Evolutionary conservation across 176 grass and related monocot species (phyloP).

Genomic region (Triticum aestivum): DNA sequence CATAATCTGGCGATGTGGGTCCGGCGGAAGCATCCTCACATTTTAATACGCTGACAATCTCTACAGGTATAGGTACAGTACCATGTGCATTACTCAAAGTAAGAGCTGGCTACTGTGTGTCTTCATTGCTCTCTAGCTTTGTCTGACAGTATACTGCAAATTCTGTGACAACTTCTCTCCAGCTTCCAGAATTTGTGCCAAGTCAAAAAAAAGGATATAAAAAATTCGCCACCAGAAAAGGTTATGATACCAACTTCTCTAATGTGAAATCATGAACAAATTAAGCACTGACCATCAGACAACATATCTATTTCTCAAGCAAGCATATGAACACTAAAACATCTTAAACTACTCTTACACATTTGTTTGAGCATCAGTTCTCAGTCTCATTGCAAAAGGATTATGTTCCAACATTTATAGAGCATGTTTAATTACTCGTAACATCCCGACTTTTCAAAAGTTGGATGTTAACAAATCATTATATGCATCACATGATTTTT

Average conservation of each 20-base stretch:
- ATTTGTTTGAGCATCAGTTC: background rate
- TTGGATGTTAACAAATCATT: too few species aligned
- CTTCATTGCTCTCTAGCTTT: slow-evolving; percentile 36
- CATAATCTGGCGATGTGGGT: slow-evolving; percentile 27
- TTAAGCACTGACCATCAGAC: background rate
- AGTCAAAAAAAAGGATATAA: background rate
- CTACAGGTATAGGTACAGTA: slow-evolving; percentile 1
- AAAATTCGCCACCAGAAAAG: slow-evolving; percentile 24
- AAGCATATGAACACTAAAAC: background rate
- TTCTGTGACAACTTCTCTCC: slow-evolving; percentile 46
- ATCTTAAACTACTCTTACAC: background rate
- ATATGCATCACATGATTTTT: too few species aligned
- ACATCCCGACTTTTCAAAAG: too few species aligned
- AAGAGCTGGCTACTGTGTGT: background rate
- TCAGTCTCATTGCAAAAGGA: background rate
- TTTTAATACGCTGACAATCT: background rate
- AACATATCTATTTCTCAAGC: slow-evolving; percentile 3
- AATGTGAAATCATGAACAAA: background rate
- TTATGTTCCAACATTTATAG: background rate
- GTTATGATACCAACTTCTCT: background rate
- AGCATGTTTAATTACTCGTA: background rate
- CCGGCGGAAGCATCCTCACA: slow-evolving; percentile 14
- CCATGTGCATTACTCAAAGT: slow-evolving; percentile 22
- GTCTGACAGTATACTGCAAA: slow-evolving; percentile 31
- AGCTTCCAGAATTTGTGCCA: slow-evolving; percentile 56